Evolutionary conservation across 192 early-diverging fungal species (phyloP).

Genomic region (Entomortierella lignicola): DNA sequence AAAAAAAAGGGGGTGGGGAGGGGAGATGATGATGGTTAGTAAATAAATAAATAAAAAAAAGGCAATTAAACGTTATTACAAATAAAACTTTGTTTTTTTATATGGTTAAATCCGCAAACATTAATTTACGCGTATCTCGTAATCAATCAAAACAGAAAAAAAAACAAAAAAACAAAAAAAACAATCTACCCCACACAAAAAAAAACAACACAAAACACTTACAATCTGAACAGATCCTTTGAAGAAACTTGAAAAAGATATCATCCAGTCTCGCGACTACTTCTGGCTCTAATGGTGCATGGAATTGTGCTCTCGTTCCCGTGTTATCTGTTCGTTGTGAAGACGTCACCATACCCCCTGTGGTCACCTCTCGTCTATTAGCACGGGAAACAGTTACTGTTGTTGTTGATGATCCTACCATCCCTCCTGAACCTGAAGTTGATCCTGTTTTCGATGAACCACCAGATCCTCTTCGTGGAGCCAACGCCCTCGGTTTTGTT

Average conservation of each 20-base stretch:
- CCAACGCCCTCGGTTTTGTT: too few species aligned
- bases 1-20: too few species aligned
- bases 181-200: too few species aligned
- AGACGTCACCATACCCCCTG: conserved; percentile 5
- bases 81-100: background rate
- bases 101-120: too few species aligned
- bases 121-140: too few species aligned
- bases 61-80: background rate
- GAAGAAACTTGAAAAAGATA: conserved; percentile 74
- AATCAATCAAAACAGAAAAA: background rate
- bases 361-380: background rate
- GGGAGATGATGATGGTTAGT: too few species aligned
- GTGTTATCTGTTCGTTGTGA: conserved; percentile 13
- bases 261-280: conserved; percentile 68
- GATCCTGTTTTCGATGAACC: background rate
- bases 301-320: conserved; percentile 50
- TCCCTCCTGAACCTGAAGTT: background rate
- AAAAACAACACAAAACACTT: too few species aligned
- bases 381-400: background rate
- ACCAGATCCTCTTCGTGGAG: conserved; percentile 1
- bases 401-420: background rate
- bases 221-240: conserved; percentile 75
- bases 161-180: background rate
- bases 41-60: conserved; percentile 4
- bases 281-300: conserved; percentile 57